These are phyloP conservation scores for Colletotrichum gloeosporioides DNA, from an alignment of 2,329 filamentous ascomycete species.

Conservation along the genomic window DNA sequence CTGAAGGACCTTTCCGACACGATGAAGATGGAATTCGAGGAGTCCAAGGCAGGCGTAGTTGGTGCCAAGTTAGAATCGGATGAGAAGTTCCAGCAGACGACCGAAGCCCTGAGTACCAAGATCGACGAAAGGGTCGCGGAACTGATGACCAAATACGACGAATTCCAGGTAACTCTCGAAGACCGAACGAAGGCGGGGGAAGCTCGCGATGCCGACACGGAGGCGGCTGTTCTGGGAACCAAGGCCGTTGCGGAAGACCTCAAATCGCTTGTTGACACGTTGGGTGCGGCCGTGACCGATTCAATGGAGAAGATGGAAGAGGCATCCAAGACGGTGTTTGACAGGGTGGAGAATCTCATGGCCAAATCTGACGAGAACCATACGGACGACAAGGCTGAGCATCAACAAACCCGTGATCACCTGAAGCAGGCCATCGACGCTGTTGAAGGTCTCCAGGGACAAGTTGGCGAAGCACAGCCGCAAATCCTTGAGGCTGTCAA, in stretches of 20 bases:
- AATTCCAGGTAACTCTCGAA: slow-evolving; percentile 77
- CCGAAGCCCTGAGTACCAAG: slow-evolving; percentile 58
- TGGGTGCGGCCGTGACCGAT: slow-evolving; percentile 81
- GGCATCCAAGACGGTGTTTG: slow-evolving; percentile 86
- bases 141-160: slow-evolving; percentile 86
- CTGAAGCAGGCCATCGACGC: slow-evolving; percentile 75
- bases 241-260: slow-evolving; percentile 88
- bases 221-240: slow-evolving; percentile 75
- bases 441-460: slow-evolving; percentile 78
- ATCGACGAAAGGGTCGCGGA: slow-evolving; percentile 74
- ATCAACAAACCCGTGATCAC: slow-evolving; percentile 82
- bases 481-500: slow-evolving; percentile 87
- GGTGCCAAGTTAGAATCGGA: slow-evolving; percentile 84
- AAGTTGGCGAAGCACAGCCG: slow-evolving; percentile 84
- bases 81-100: slow-evolving; percentile 71
- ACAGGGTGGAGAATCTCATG: slow-evolving; percentile 80
- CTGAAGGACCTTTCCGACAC: slow-evolving; percentile 75
- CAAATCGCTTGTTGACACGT: slow-evolving; percentile 82
- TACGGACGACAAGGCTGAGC: slow-evolving; percentile 75
- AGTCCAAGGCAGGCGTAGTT: slow-evolving; percentile 79
- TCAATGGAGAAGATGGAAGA: slow-evolving; percentile 86
- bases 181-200: slow-evolving; percentile 77
- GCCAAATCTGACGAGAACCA: slow-evolving; percentile 78
- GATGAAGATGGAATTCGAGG: slow-evolving; percentile 87
- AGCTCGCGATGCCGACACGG: slow-evolving; percentile 73